phyloP scores from a whole-genome alignment of 2,329 filamentous ascomycete species.

The Phialophora expanda region DNA sequence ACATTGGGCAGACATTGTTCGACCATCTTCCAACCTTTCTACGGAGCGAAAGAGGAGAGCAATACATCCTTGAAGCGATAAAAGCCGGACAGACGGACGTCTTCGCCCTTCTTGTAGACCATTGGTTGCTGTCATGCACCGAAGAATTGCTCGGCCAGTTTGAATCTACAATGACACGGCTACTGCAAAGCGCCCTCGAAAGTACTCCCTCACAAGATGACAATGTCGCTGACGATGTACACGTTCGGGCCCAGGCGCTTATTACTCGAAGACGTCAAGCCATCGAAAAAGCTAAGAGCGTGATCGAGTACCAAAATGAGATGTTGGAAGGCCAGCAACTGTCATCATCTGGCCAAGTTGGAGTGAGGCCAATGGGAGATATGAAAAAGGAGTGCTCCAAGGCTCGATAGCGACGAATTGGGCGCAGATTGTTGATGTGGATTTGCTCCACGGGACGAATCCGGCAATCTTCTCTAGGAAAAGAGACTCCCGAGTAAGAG shows the following conservation, averaged over 20 bases:
- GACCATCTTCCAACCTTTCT: neutral
- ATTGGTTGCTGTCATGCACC: neutral
- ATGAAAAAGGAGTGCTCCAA: neutral
- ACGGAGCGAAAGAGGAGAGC: neutral
- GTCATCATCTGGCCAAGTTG: neutral
- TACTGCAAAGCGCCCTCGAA: neutral
- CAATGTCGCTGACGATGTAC: neutral
- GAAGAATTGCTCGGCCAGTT: neutral
- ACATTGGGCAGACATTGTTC: neutral
- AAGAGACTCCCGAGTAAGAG: neutral
- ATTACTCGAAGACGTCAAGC: neutral
- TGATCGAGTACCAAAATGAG: neutral
- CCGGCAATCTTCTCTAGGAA: neutral
- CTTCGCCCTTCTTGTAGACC: neutral
- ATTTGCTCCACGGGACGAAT: neutral
- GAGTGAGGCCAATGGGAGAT: neutral
- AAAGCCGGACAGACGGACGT: neutral
- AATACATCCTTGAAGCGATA: neutral
- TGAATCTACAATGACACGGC: neutral
- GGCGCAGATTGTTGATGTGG: neutral
- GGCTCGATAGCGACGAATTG: neutral
- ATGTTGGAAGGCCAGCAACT: neutral
- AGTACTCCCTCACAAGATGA: neutral
- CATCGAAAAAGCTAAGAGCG: neutral
- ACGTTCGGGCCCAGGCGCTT: neutral